These are phyloP conservation scores for Candida smagusa DNA, from an alignment of 1,139 yeast species.

Conservation along the genomic window DNA sequence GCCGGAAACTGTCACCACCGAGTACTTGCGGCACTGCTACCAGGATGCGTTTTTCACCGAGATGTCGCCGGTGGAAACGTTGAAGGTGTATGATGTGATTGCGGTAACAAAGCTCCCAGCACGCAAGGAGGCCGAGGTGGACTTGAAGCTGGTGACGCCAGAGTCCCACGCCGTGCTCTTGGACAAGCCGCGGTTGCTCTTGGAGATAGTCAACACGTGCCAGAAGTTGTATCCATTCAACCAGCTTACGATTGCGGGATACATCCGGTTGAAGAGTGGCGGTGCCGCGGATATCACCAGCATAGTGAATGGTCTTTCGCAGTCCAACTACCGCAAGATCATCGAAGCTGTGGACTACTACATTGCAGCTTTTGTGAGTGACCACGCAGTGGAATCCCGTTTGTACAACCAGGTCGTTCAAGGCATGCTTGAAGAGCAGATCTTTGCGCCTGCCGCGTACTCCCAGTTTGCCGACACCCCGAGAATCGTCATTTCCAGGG, in stretches of 20 bases:
- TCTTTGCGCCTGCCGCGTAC: slow-evolving; percentile 4
- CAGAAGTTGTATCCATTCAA: slow-evolving; percentile 41
- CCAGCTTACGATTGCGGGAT: slow-evolving; percentile 36
- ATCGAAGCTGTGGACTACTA: slow-evolving; percentile 6
- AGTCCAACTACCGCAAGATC: slow-evolving; percentile 25
- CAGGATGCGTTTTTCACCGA: slow-evolving; percentile 8
- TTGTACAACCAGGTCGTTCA: slow-evolving; percentile 25
- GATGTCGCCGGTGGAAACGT: slow-evolving; percentile 27
- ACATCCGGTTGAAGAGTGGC: slow-evolving; percentile 29
- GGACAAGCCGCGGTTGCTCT: slow-evolving; percentile 4
- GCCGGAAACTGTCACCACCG: neutral
- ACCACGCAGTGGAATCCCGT: slow-evolving; percentile 21
- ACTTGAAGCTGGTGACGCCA: slow-evolving; percentile 1
- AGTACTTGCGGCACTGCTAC: slow-evolving; percentile 5
- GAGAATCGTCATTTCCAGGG: slow-evolving; percentile 2
- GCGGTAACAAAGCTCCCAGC: slow-evolving; percentile 16
- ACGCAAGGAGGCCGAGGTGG: neutral
- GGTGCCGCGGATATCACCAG: slow-evolving; percentile 24
- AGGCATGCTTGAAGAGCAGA: slow-evolving; percentile 20
- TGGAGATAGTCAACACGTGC: slow-evolving; percentile 33
- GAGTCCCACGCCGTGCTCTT: neutral
- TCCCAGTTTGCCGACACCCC: slow-evolving; percentile 1
- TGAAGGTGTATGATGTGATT: slow-evolving; percentile 29
- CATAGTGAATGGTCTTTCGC: slow-evolving; percentile 30
- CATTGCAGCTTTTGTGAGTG: slow-evolving; percentile 4